These are phyloP conservation scores for Agapanthus africanus DNA, from an alignment of 106 monocot species.

Conservation along the genomic window DNA sequence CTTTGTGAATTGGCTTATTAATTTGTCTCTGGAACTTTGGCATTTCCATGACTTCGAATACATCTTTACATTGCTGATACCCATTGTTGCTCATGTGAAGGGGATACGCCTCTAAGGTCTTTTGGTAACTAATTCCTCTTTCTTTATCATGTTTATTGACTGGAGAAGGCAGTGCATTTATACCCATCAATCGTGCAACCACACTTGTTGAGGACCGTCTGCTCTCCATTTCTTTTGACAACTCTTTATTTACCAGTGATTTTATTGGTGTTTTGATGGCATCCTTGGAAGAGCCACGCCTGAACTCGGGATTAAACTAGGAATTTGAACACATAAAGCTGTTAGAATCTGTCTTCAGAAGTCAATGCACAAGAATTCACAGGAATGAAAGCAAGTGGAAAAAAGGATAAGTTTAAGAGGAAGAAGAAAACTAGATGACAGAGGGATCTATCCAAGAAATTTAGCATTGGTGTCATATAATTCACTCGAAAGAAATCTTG, in stretches of 20 bases:
- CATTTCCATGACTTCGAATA: constrained; percentile 67
- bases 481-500: no score
- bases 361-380: no score
- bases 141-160: constrained; percentile 18
- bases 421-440: no score
- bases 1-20: constrained; percentile 2
- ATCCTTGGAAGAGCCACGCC: constrained; percentile 23
- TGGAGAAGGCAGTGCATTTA: constrained; percentile 57
- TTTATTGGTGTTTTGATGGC: constrained; percentile 20
- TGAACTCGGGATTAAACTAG: constrained; percentile 29
- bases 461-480: no score
- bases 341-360: no score
- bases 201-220: constrained; percentile 44
- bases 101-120: no score
- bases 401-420: no score
- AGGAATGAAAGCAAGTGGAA: no score
- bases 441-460: no score
- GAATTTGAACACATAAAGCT: constrained; percentile 8
- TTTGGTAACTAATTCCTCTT: constrained; percentile 4
- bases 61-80: constrained; percentile 79
- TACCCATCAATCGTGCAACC: constrained; percentile 77
- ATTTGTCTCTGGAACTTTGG: constrained; percentile 28
- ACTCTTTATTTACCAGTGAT: constrained; percentile 27
- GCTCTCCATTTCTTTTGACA: constrained; percentile 29
- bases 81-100: no score